These are phyloP conservation scores for Rauvolfia tetraphylla DNA, from an alignment of 257 asterid genomes.

Conservation along the genomic window DNA sequence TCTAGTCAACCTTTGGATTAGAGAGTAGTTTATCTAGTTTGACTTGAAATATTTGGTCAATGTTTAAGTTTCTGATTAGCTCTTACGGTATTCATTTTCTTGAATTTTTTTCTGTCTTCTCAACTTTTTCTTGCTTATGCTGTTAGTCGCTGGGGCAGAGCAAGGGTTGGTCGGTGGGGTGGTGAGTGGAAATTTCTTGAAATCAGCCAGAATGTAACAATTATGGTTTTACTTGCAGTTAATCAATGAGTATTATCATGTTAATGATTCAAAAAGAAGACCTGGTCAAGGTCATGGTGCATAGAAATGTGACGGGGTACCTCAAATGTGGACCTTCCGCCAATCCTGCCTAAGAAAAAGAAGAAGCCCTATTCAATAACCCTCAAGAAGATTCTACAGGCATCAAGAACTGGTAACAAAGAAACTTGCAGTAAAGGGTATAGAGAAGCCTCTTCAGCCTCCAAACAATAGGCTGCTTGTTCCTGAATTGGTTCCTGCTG, in stretches of 20 bases:
- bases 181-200: neutral
- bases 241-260: slow-evolving; percentile 20
- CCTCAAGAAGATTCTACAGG: slow-evolving; percentile 61
- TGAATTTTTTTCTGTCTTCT: neutral
- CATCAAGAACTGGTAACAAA: slow-evolving; percentile 75
- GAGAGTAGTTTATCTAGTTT: neutral
- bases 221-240: slow-evolving; percentile 47
- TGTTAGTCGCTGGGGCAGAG: neutral
- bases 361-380: slow-evolving; percentile 91
- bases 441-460: slow-evolving; percentile 85
- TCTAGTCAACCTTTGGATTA: neutral
- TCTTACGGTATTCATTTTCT: neutral
- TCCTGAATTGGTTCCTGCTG: slow-evolving; percentile 64
- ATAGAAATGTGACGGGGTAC: slow-evolving; percentile 39
- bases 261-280: slow-evolving; percentile 38
- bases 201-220: slow-evolving; percentile 20
- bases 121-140: neutral
- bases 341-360: slow-evolving; percentile 63
- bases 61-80: neutral
- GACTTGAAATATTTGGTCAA: neutral
- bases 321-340: slow-evolving; percentile 82
- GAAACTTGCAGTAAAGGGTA: slow-evolving; percentile 81
- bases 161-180: too few relatives aligned
- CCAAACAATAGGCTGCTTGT: slow-evolving; percentile 76
- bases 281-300: slow-evolving; percentile 27